Evolutionary conservation across 495 filamentous ascomycete species (phyloP), one percentile per base, ranked within the genome.

Genomic region (Talaromyces nanjingensis): DNA sequence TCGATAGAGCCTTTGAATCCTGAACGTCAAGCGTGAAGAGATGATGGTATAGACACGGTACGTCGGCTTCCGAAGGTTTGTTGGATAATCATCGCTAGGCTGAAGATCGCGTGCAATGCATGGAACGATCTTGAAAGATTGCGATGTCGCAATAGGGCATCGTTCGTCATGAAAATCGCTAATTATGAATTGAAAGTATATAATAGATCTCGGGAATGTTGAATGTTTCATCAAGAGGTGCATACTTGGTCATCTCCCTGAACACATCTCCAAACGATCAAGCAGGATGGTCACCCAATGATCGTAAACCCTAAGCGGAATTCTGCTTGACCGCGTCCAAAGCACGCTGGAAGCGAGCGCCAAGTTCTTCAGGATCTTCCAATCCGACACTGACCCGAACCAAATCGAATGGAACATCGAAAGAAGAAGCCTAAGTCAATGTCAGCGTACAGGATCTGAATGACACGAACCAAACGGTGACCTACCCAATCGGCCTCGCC

Each of bases 381-480:
- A 97, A 75, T 0, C 96, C 96, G 52, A 97, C 90, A 68, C 93
- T 97, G 65, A 98, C 84, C 65, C 94, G 83, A 6, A 98, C 80
- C 37, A 98, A 73, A 70, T 90, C 83, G 0, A 82, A 81, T 52
- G 92, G 88, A 4, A 96, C 88, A 0, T 92, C 89, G 72, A 86
- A 97, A 59, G 85, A 79, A 33, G 81, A 86, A 27, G 89, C 91
- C 91, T 86, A 57, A 45, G 31, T 27, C 47, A 16, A 49, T 49
- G 45, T 31, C 8, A 34, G 6, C 33, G 22, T 56, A 31, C 22
- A 55, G 7, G 33, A 56, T 27, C 39, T 37, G 39, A 14, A n/a
- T 29, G 12, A 16, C 11, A 5, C 22, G 16, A 6, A 29, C 1
- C 22, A 5, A 14, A 29, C 53, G 29, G 4, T 56, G 53, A 76